Evolutionary conservation across 1,139 yeast genomes (phyloP).

Genomic region (Zygoascus sp.): DNA sequence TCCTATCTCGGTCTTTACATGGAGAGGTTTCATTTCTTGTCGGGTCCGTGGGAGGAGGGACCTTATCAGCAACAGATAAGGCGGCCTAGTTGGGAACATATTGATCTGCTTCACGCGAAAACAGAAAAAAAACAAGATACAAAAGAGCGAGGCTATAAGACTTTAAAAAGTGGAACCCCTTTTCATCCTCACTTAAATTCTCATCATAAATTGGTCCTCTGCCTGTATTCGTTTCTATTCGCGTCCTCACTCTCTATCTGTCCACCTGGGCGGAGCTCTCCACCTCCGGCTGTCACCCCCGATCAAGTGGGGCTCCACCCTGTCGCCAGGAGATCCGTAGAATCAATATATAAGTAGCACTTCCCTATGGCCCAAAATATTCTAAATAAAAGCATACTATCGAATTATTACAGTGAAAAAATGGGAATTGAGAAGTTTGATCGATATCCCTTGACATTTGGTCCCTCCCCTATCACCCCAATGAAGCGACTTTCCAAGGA

Average conservation of each 20-base stretch:
- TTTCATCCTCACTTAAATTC: too few relatives aligned
- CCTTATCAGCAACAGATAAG: too few relatives aligned
- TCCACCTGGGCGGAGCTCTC: neutral
- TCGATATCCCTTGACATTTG: slow-evolving; percentile 12
- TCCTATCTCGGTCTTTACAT: too few relatives aligned
- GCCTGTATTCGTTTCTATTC: too few relatives aligned
- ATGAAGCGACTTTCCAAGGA: slow-evolving; percentile 9
- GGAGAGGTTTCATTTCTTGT: too few relatives aligned
- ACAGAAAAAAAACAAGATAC: too few relatives aligned
- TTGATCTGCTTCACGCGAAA: too few relatives aligned
- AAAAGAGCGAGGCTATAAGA: too few relatives aligned
- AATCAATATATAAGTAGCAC: neutral
- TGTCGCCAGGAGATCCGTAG: neutral
- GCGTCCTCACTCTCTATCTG: neutral
- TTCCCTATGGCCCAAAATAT: neutral
- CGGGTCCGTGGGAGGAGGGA: too few relatives aligned
- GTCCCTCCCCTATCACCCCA: slow-evolving; percentile 12
- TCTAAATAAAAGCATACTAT: neutral
- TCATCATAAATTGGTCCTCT: too few relatives aligned
- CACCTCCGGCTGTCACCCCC: neutral
- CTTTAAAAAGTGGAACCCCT: too few relatives aligned
- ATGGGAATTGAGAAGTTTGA: slow-evolving; percentile 12
- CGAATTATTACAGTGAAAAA: neutral
- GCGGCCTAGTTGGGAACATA: too few relatives aligned
- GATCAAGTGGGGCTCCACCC: slow-evolving; percentile 1